Percentiles rank a stretch among this genome's conserved stretches.
phyloP scores from a whole-genome alignment of 208 protist species.

The Angomonas deanei region DNA sequence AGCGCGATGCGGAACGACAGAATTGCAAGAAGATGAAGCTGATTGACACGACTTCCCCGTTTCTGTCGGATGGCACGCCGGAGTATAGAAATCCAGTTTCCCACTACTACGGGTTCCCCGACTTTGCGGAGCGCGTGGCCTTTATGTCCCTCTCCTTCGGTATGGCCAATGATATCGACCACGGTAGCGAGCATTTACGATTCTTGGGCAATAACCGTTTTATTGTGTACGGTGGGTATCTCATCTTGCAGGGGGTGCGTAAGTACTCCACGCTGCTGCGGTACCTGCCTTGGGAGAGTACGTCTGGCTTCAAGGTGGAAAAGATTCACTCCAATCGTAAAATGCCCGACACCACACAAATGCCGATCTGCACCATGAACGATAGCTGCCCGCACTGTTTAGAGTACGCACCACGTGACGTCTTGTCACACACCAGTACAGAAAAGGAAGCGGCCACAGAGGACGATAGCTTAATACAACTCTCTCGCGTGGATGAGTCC shows the following conservation, averaged over 20 bases:
- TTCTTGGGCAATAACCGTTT: conserved; percentile 87
- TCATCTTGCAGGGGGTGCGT: conserved; percentile 45
- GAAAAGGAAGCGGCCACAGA: background rate
- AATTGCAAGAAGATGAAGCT: background rate
- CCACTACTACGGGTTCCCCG: conserved; percentile 28
- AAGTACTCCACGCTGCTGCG: conserved; percentile 51
- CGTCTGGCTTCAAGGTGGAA: conserved; percentile 35
- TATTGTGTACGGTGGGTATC: conserved; percentile 58
- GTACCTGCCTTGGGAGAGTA: conserved; percentile 69
- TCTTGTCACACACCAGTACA: background rate
- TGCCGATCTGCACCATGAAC: conserved; percentile 60
- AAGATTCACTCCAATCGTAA: conserved; percentile 39
- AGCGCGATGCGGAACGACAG: conserved; percentile 3
- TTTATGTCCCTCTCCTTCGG: conserved; percentile 88
- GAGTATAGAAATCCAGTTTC: conserved; percentile 40
- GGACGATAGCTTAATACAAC: background rate
- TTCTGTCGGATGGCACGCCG: conserved; percentile 34
- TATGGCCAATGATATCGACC: conserved; percentile 77
- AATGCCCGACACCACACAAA: conserved; percentile 30
- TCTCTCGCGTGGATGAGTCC: background rate
- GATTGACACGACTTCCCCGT: conserved; percentile 16
- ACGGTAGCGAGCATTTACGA: conserved; percentile 73
- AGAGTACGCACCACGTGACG: conserved; percentile 16
- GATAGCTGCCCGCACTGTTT: conserved; percentile 59
- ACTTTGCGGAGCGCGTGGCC: conserved; percentile 50